Base-by-base conservation (phyloP, 208 protist genomes). In the Leishmania guyanensis region DNA sequence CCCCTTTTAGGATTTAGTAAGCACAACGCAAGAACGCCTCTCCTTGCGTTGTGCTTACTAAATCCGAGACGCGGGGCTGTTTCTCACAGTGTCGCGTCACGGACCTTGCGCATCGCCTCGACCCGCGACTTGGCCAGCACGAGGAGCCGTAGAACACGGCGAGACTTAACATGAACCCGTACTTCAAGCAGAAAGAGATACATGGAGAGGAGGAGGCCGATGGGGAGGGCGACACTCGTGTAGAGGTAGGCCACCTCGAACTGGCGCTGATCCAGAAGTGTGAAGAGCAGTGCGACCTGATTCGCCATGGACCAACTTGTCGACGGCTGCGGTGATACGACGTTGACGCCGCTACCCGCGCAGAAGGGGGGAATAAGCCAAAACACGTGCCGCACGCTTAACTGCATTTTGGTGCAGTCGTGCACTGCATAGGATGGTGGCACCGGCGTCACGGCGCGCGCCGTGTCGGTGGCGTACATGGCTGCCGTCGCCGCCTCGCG, bases 191-290 rank as follows among this genome's bases (percentile, higher is more conserved):
- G 22, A 5, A 5, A 48, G 22, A 75, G 64, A 50, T 72, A 74
- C 46, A 84, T 22, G 48, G 64, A 54, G n/a, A 39, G 56, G 1
- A 51, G 48, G 53, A 87, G 76, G 3, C 79, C 75, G 3, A 79
- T 22, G 29, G 81, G 74, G 16, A 87, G 75, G 9, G 79, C 79
- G 20, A 84, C 22, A 48, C 48, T 84, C 10, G 65, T 74, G 84
- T 87, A 87, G 26, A 82, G 12, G 71, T 80, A 87, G 53, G 84
- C 79, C 68, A 84, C 51, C 33, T 72, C 22, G 43, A 79, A 81
- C 29, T 39, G 22, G 2, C 71, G 58, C 70, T 68, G 33, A n/a
- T 70, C 77, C 20, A 87, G 69, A 70, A 80, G 51, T 10, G 84
- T 77, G 56, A 87, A 77, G 54, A 87, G 72, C 36, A 87, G 51